These are phyloP conservation scores for Blastobotrys ciferrii DNA, from an alignment of 1,139 yeast genomes.

Conservation along the genomic window DNA sequence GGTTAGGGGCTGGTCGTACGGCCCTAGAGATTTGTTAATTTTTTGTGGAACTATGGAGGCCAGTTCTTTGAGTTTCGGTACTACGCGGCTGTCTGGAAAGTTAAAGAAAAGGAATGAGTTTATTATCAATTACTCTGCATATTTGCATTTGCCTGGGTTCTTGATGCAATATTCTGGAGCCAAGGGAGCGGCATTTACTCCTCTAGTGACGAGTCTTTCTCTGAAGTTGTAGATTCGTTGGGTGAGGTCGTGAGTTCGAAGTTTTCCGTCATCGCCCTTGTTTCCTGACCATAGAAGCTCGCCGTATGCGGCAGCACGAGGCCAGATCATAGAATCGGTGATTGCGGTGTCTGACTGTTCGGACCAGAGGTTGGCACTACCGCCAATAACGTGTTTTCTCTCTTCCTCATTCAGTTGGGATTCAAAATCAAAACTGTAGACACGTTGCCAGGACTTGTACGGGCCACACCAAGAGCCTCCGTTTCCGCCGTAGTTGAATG, in stretches of 20 bases:
- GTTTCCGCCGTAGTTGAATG: conserved; percentile 36
- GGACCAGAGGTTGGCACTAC: conserved; percentile 47
- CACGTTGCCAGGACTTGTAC: conserved; percentile 50
- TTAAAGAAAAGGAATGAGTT: not conserved
- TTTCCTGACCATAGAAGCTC: conserved; percentile 50
- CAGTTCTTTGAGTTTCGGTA: too few species aligned
- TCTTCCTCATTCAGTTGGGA: conserved; percentile 40
- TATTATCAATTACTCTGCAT: not conserved
- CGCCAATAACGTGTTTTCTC: conserved; percentile 43
- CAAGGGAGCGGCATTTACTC: conserved; percentile 42
- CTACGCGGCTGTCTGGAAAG: not conserved
- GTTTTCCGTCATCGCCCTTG: conserved; percentile 35
- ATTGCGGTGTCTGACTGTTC: conserved; percentile 45
- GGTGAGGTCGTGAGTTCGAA: conserved; percentile 39
- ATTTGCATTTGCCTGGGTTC: conserved; percentile 3
- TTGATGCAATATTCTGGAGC: conserved; percentile 42
- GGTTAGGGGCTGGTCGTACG: too few species aligned
- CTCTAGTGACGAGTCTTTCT: conserved; percentile 44
- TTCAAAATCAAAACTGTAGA: conserved; percentile 44
- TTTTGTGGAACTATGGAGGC: too few species aligned
- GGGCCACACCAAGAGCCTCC: conserved; percentile 53
- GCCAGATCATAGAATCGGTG: conserved; percentile 46
- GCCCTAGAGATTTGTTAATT: too few species aligned
- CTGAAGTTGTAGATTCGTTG: conserved; percentile 45
- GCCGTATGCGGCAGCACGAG: conserved; percentile 49